Base-by-base conservation (phyloP, 2,329 filamentous ascomycete genomes). In the Huntiella omanensis region DNA sequence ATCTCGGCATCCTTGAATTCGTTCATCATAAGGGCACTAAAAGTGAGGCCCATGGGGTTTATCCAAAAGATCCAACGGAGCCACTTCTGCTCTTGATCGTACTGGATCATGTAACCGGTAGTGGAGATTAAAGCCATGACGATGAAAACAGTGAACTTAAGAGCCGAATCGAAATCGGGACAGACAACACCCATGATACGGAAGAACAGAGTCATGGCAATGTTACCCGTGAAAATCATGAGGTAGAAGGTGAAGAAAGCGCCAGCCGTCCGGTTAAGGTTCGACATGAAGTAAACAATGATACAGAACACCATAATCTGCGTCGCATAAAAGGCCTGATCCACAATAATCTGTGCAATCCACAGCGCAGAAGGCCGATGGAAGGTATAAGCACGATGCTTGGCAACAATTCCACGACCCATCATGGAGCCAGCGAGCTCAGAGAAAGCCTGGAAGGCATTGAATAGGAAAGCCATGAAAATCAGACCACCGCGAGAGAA, bases 41-140 rank as follows among this genome's bases (percentile, higher is more conserved):
- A 92, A 0, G 77, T 74, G 2, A 91, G 68, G 40, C 82, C 83
- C 0, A 87, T 64, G 0, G 77, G 69, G 50, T 86, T 85, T 59
- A 86, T 65, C 65, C 78, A 88, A 62, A 77, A 83, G 50, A 88
- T 77, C 83, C 83, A 91, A 13, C 80, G 67, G 4, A 87, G 59
- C 78, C 83, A 88, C 3, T 78, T 75, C 54, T 85, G 79, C 54
- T 83, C 73, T 2, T 67, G 73, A 43, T 79, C 71, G 58, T 82
- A 86, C 57, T 86, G 83, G 49, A 93, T 88, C 37, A 92, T 63
- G 60, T 91, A 93, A 3, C 85, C 85, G 1, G 77, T 80, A 0
- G 83, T 91, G 15, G 85, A 66, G 19, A 91, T 75, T 54, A 87
- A 84, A n/a, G 87, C 62, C 0, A 82, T 87, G 52, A 93, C 85